Evolutionary conservation across 1,139 yeast species (phyloP), one percentile per base, ranked within the genome.

Genomic region (Wickerhamiella pararugosa): DNA sequence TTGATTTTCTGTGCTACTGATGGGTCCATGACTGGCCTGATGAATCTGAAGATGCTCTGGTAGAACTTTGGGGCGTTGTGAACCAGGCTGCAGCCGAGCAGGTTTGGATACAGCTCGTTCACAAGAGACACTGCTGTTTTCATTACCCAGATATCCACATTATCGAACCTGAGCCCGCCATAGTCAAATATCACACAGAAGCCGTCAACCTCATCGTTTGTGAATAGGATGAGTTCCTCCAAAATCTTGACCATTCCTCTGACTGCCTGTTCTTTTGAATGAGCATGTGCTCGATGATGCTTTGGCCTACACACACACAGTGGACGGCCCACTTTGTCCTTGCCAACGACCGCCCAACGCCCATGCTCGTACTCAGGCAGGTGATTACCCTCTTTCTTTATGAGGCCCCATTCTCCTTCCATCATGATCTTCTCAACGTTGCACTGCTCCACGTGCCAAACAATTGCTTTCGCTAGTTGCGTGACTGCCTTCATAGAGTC

Each of bases 51-150:
- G 49, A 83, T 78, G 29, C 92, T 82, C 47, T 77, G 72, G 65
- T 84, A 84, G 38, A 84, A 70, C 93, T 93, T 80, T 5, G 95
- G 94, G 0, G 94, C 94, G 51, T 79, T 79, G 62, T 83, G 93
- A 48, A 84, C 75, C 53, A 81, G 67, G 41, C 83, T 61, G 43
- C 71, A 71, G 11, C 90, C 90, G 40, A 84, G 67, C 41, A 78
- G 75, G 59, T 83, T 94, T 0, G 94, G 94, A 57, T 82, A 84
- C 57, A 82, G 86, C 0, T 84, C 84, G 62, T 84, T 93, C 56
- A 84, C 81, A 47, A 82, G 75, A 42, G 72, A 68, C 46, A 81
- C 74, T 61, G 83, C 69, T 60, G 79, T 82, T 59, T 79, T 79
- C 42, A 83, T 84, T 3, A 92, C 83, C 5, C 71, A 67, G 54